A percentile compares a stretch with the other conserved stretches of the same genome.
Evolutionary conservation across 495 filamentous ascomycete species (phyloP).

Genomic region (Massariosphaeria phaeospora): DNA sequence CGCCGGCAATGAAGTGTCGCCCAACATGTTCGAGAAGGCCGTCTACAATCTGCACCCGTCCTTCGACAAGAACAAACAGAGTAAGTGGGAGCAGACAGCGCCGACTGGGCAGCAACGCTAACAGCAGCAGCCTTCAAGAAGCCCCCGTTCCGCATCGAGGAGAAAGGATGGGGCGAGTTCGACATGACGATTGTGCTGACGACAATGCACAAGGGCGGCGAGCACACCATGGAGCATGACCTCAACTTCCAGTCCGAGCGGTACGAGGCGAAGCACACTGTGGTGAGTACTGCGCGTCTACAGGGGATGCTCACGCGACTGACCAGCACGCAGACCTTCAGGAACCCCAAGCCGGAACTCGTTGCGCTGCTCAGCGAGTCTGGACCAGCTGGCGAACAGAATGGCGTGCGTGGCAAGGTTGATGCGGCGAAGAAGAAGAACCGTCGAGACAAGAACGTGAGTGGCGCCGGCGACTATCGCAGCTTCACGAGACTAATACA

Average conservation of each 20-base stretch:
- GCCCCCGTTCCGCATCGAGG: conserved; percentile 81
- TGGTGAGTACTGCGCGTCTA: conserved; percentile 50
- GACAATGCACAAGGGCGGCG: conserved; percentile 78
- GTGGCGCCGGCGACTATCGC: too few species aligned
- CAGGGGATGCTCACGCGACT: not conserved
- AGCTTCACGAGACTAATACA: too few species aligned
- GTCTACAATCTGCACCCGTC: conserved; percentile 89
- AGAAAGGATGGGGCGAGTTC: conserved; percentile 99
- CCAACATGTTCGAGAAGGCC: conserved; percentile 83
- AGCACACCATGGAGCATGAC: conserved; percentile 76
- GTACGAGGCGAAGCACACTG: conserved; percentile 77
- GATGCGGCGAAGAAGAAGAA: conserved; percentile 73
- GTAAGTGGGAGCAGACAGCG: conserved; percentile 48
- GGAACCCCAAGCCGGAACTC: conserved; percentile 82
- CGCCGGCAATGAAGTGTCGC: conserved; percentile 59
- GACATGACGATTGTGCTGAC: conserved; percentile 83
- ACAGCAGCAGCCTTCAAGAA: conserved; percentile 48
- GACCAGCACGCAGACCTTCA: conserved; percentile 58
- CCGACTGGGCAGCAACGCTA: not conserved
- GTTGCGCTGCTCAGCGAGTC: conserved; percentile 69
- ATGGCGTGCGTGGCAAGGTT: conserved; percentile 54
- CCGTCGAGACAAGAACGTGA: conserved; percentile 60
- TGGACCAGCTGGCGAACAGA: conserved; percentile 61
- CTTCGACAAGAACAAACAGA: conserved; percentile 77
- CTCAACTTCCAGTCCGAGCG: conserved; percentile 77